These are phyloP conservation scores for Funneliformis mosseae DNA, from an alignment of 192 early-diverging fungal genomes.

Conservation along the genomic window DNA sequence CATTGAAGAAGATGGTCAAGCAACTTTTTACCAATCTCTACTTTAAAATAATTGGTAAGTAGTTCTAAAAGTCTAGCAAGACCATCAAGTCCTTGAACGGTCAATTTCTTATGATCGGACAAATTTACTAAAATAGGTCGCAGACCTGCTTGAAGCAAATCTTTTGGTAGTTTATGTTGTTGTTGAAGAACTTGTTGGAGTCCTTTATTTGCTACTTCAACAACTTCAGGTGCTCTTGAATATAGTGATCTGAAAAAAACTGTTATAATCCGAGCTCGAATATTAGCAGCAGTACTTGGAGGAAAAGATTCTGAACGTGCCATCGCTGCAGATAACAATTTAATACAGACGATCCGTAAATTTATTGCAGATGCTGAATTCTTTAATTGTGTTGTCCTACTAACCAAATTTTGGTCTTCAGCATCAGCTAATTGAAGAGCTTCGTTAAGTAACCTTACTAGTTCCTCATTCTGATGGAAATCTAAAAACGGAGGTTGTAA, in stretches of 20 bases:
- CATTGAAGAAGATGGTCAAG: constrained; percentile 93
- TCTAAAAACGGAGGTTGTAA: constrained; percentile 84
- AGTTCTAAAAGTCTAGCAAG: constrained; percentile 91
- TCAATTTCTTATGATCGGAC: constrained; percentile 91
- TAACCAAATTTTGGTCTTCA: constrained; percentile 94
- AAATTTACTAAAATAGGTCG: constrained; percentile 95
- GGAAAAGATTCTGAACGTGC: constrained; percentile 78
- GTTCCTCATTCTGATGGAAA: constrained; percentile 80
- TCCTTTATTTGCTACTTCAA: constrained; percentile 92
- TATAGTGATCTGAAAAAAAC: constrained; percentile 99
- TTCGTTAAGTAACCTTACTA: constrained; percentile 86
- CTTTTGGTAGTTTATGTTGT: constrained; percentile 91
- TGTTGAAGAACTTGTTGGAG: constrained; percentile 77
- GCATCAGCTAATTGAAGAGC: constrained; percentile 93
- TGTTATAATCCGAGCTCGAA: constrained; percentile 86
- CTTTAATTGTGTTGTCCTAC: constrained; percentile 79
- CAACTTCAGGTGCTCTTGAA: constrained; percentile 90
- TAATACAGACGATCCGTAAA: constrained; percentile 94
- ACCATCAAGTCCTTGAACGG: constrained; percentile 91
- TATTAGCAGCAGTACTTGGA: constrained; percentile 66
- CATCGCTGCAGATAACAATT: constrained; percentile 94
- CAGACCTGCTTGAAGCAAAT: constrained; percentile 92
- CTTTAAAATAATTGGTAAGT: constrained; percentile 97
- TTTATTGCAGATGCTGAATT: constrained; percentile 81
- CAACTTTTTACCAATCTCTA: constrained; percentile 97